phyloP scores from a whole-genome alignment of 2,329 filamentous ascomycete species.

The Talaromyces amestolkiae region DNA sequence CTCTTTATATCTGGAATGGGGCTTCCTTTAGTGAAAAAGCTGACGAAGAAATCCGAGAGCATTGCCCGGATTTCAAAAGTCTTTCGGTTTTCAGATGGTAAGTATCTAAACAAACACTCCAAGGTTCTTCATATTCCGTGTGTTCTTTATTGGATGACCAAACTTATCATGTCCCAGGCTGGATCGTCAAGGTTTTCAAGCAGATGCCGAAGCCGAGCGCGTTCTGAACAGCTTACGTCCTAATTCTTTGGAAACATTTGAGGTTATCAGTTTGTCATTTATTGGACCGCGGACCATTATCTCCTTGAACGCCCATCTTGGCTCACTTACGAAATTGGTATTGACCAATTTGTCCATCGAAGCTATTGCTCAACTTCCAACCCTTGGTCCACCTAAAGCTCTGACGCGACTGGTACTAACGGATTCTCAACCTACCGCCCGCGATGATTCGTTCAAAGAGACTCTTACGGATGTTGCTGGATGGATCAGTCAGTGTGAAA shows the following conservation, averaged over 20 bases:
- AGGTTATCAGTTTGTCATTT: conserved; percentile 56
- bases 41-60: conserved; percentile 53
- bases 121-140: not conserved
- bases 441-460: conserved; percentile 53
- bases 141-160: not conserved
- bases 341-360: conserved; percentile 50
- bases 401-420: conserved; percentile 52
- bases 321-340: conserved; percentile 55
- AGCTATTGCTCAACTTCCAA: conserved; percentile 40
- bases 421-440: conserved; percentile 43
- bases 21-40: conserved; percentile 56
- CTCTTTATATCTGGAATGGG: conserved; percentile 61
- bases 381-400: conserved; percentile 26
- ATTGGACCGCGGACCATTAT: conserved; percentile 56
- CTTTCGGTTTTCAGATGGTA: conserved; percentile 58
- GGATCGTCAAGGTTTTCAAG: conserved; percentile 37
- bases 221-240: conserved; percentile 58
- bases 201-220: conserved; percentile 57
- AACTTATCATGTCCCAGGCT: conserved; percentile 29
- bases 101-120: conserved; percentile 19
- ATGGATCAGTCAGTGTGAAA: conserved; percentile 56
- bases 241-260: conserved; percentile 59
- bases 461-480: conserved; percentile 51
- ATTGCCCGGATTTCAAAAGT: conserved; percentile 61
- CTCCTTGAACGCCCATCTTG: conserved; percentile 52